Percentiles rank a stretch among this genome's conserved stretches.
Conservation (phyloP, 371 early-diverging fungal species). For the Mucor circinelloides region DNA sequence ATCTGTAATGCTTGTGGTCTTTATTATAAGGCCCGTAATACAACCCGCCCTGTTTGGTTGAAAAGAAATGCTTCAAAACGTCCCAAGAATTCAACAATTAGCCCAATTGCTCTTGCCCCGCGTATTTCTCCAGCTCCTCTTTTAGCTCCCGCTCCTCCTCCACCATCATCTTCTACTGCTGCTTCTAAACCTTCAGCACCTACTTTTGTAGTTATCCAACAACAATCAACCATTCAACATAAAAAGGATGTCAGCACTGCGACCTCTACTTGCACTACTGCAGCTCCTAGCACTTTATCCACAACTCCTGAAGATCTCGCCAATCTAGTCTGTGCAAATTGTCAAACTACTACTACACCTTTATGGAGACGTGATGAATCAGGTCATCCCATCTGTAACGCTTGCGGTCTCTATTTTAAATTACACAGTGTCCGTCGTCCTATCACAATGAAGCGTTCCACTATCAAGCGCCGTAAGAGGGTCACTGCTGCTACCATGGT, state of each 20-base stretch:
- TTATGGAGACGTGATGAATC: constrained; percentile 79
- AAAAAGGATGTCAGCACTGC: not conserved
- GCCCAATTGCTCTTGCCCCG: constrained; percentile 23
- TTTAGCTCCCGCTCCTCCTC: constrained; percentile 33
- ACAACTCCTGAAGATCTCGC: constrained; percentile 1
- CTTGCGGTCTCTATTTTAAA: constrained; percentile 81
- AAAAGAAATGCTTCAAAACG: constrained; percentile 59
- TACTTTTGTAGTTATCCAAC: not conserved
- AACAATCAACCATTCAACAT: not conserved
- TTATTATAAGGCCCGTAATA: constrained; percentile 81
- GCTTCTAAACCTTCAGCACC: not conserved
- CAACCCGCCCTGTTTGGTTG: constrained; percentile 79
- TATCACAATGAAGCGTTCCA: constrained; percentile 55
- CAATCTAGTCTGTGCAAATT: constrained; percentile 67
- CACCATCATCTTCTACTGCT: not conserved
- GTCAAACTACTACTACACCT: constrained; percentile 76
- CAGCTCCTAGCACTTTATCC: not conserved
- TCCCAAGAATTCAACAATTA: constrained; percentile 5
- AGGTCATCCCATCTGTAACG: constrained; percentile 77
- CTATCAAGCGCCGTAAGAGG: constrained; percentile 59
- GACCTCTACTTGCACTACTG: not conserved
- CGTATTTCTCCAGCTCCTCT: constrained; percentile 31
- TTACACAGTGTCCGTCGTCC: constrained; percentile 68
- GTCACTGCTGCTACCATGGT: constrained; percentile 32
- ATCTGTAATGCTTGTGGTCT: constrained; percentile 96